Evolutionary conservation across 1,284 basidiomycete genomes (phyloP).

Genomic region (Sporisorium reilianum): DNA sequence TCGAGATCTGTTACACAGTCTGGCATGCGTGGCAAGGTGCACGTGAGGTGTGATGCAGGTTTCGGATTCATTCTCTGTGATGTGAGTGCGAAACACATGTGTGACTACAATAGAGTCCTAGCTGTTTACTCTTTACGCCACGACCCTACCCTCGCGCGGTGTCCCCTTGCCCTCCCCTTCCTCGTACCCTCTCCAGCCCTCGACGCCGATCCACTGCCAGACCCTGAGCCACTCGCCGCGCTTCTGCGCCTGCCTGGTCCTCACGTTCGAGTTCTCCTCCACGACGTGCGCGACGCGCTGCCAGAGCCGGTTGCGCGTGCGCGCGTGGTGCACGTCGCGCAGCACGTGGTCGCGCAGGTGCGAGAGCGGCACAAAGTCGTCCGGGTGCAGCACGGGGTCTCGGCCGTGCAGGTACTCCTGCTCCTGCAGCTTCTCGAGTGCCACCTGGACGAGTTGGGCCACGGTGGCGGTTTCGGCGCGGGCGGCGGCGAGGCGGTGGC

Average conservation of each 20-base stretch:
- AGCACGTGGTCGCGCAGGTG: slow-evolving; percentile 92
- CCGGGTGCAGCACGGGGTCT: slow-evolving; percentile 82
- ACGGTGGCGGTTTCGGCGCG: slow-evolving; percentile 36
- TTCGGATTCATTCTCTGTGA: background rate
- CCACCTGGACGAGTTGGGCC: slow-evolving; percentile 39
- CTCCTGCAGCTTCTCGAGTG: slow-evolving; percentile 52
- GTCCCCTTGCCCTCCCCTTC: no score
- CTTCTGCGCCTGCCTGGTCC: slow-evolving; percentile 86
- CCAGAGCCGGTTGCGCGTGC: slow-evolving; percentile 82
- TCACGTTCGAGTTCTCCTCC: slow-evolving; percentile 93
- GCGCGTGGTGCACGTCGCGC: slow-evolving; percentile 81
- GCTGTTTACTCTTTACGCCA: slow-evolving; percentile 13
- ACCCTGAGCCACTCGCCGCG: slow-evolving; percentile 77
- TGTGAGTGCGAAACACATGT: background rate
- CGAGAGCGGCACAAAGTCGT: slow-evolving; percentile 85
- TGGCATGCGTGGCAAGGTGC: no score
- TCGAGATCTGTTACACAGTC: no score
- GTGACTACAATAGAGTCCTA: no score
- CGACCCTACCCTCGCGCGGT: background rate
- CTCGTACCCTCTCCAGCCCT: slow-evolving; percentile 24
- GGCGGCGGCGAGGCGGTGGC: slow-evolving; percentile 20
- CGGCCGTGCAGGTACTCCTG: slow-evolving; percentile 82
- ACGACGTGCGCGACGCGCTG: slow-evolving; percentile 85
- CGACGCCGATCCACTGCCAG: slow-evolving; percentile 72
- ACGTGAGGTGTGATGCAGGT: no score